Conservation (phyloP, 139 green algal species). For the Chlorella sp. region DNA sequence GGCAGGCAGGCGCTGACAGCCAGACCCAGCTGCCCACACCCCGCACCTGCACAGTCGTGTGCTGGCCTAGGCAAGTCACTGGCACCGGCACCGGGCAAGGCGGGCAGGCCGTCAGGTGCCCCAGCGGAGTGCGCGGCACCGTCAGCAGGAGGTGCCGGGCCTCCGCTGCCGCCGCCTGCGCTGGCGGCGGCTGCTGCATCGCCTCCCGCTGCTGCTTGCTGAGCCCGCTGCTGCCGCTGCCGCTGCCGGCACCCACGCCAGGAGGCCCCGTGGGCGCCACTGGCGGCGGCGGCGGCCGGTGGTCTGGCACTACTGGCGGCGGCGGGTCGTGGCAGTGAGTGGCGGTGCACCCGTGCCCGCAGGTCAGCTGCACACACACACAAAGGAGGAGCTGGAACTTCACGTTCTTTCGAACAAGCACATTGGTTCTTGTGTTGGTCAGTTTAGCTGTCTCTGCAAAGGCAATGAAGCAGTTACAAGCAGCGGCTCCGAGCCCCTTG, state of each 20-base stretch:
- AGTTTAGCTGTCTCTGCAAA: too few relatives aligned
- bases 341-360: constrained; percentile 66
- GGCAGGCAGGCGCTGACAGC: too few relatives aligned
- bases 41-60: constrained; percentile 43
- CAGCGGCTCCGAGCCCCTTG: background rate
- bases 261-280: background rate
- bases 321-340: constrained; percentile 70
- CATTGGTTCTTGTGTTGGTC: too few relatives aligned
- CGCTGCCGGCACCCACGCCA: background rate
- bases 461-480: too few relatives aligned
- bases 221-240: constrained; percentile 33
- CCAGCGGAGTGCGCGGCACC: background rate
- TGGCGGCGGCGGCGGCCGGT: constrained; percentile 55
- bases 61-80: constrained; percentile 62
- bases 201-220: background rate
- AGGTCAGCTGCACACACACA: constrained; percentile 48
- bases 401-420: too few relatives aligned
- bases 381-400: background rate
- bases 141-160: background rate
- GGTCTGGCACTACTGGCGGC: constrained; percentile 59
- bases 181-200: constrained; percentile 28
- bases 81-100: constrained; percentile 58
- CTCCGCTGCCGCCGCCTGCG: constrained; percentile 38
- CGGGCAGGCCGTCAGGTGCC: constrained; percentile 51
- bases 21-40: too few relatives aligned